These are phyloP conservation scores for Penstemon newberryi DNA, from an alignment of 257 asterid species.

Conservation along the genomic window DNA sequence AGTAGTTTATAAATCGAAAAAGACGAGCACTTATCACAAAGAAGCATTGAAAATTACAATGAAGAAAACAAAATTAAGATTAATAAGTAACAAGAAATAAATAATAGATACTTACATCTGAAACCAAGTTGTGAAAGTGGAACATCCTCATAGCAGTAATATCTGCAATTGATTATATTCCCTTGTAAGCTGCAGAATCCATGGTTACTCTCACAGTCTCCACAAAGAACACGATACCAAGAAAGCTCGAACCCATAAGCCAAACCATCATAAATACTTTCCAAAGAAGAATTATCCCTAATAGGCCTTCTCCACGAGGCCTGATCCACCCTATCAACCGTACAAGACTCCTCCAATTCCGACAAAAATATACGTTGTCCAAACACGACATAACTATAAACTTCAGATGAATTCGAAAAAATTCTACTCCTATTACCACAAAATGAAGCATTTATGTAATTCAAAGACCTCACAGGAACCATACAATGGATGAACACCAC, in stretches of 20 bases:
- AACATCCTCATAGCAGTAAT: constrained; percentile 39
- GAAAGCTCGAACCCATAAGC: constrained; percentile 45
- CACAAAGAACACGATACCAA: constrained; percentile 45
- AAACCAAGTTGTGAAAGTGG: constrained; percentile 37
- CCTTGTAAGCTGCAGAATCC: constrained; percentile 44
- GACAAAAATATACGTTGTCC: constrained; percentile 18
- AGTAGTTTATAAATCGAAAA: not conserved
- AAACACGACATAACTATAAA: constrained; percentile 35
- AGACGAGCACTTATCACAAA: not conserved
- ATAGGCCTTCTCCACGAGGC: constrained; percentile 23
- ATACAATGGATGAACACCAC: constrained; percentile 39
- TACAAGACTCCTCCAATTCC: constrained; percentile 51
- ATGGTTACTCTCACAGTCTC: constrained; percentile 42
- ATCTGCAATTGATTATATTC: constrained; percentile 36
- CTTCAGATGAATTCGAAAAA: constrained; percentile 30
- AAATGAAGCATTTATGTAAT: constrained; percentile 36
- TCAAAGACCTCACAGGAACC: constrained; percentile 29
- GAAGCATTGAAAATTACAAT: too few relatives aligned
- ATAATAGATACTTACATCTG: constrained; percentile 32
- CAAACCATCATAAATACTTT: constrained; percentile 38
- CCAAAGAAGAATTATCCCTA: constrained; percentile 35
- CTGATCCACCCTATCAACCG: constrained; percentile 30
- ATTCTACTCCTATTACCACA: constrained; percentile 42
- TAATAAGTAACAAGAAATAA: not conserved
- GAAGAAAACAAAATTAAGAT: not conserved